Conservation (phyloP, 768 basidiomycete species). For the Hericium erinaceus region DNA sequence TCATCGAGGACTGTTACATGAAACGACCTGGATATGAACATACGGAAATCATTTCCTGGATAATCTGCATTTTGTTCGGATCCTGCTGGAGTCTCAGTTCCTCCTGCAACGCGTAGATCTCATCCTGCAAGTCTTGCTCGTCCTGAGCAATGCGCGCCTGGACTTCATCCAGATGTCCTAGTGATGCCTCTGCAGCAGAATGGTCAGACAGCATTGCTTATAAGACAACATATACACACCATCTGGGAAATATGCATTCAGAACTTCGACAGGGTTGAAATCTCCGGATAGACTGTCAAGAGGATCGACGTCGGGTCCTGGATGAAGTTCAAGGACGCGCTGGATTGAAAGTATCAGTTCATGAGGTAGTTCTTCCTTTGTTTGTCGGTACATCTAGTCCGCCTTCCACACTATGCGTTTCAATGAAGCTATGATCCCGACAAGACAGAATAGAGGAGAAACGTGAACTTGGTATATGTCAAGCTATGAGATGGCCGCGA, state of each 20-base stretch:
- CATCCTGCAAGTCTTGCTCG: constrained; percentile 58
- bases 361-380: constrained; percentile 45
- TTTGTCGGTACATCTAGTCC: constrained; percentile 9
- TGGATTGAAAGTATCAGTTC: constrained; percentile 66
- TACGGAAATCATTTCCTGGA: constrained; percentile 96
- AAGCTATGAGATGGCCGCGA: neutral
- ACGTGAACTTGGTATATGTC: neutral
- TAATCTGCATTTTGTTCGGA: constrained; percentile 79
- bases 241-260: constrained; percentile 70
- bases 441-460: too few relatives aligned
- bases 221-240: constrained; percentile 35
- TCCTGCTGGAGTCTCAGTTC: constrained; percentile 74
- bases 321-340: constrained; percentile 51
- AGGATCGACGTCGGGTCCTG: constrained; percentile 37
- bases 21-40: neutral
- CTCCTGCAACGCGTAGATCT: constrained; percentile 58
- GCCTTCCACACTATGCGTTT: neutral
- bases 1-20: too few relatives aligned
- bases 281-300: constrained; percentile 48
- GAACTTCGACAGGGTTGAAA: constrained; percentile 45
- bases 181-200: constrained; percentile 52
- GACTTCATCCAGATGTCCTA: constrained; percentile 63
- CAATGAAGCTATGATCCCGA: neutral
- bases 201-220: neutral
- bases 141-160: constrained; percentile 60